Evolutionary conservation across 2,329 filamentous ascomycete species (phyloP).

Genomic region (Hymenoscyphus fructigenus): DNA sequence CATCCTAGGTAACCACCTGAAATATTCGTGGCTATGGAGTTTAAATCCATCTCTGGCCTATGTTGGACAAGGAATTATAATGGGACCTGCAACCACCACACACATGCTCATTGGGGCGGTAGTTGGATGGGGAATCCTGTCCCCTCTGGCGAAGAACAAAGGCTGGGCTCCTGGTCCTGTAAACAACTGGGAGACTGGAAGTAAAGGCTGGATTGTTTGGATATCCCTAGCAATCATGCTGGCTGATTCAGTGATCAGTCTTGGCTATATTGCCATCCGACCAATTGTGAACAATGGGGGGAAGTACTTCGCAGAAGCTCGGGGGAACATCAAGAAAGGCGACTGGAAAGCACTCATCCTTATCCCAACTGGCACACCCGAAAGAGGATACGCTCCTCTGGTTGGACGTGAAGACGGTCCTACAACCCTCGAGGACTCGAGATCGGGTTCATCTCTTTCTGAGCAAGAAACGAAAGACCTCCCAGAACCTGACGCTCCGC

Average conservation of each 20-base stretch:
- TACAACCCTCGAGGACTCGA: constrained; percentile 19
- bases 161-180: constrained; percentile 91
- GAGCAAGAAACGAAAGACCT: constrained; percentile 30
- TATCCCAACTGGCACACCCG: constrained; percentile 18
- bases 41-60: constrained; percentile 97
- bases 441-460: constrained; percentile 6
- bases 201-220: constrained; percentile 99
- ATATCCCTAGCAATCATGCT: constrained; percentile 95
- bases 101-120: constrained; percentile 93
- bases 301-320: constrained; percentile 39
- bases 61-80: constrained; percentile 95
- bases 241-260: constrained; percentile 84
- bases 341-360: constrained; percentile 34
- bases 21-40: constrained; percentile 87
- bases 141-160: constrained; percentile 78
- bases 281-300: constrained; percentile 54
- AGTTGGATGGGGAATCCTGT: constrained; percentile 87
- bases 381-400: constrained; percentile 32
- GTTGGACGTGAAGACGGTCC: constrained; percentile 22
- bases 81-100: constrained; percentile 91
- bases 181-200: constrained; percentile 85
- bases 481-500: constrained; percentile 71
- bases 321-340: constrained; percentile 27
- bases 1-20: constrained; percentile 73
- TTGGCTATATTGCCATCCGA: constrained; percentile 72